phyloP scores from a whole-genome alignment of 805 yeast species.

The Starmerella bacillaris region DNA sequence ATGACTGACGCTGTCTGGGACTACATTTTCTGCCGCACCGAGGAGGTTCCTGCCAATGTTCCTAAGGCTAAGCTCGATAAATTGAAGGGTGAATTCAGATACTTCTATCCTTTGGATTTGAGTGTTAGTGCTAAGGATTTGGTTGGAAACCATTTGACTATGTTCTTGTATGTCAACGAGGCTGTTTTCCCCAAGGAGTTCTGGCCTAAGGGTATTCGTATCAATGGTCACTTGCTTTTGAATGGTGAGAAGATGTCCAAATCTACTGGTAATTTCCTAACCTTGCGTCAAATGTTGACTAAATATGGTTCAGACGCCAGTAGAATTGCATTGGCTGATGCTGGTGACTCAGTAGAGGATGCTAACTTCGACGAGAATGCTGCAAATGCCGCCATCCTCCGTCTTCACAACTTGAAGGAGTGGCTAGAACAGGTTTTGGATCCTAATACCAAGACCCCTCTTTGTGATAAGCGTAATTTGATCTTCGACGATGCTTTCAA shows the following conservation, averaged over 20 bases:
- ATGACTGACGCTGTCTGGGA: slow-evolving; percentile 90
- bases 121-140: slow-evolving; percentile 92
- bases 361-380: slow-evolving; percentile 93
- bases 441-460: slow-evolving; percentile 29
- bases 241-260: slow-evolving; percentile 97
- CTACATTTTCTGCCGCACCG: slow-evolving; percentile 62
- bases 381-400: slow-evolving; percentile 92
- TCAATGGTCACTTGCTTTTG: slow-evolving; percentile 85
- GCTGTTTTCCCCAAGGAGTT: slow-evolving; percentile 76
- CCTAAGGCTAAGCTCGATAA: slow-evolving; percentile 47
- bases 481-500: slow-evolving; percentile 84
- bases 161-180: slow-evolving; percentile 81
- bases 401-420: slow-evolving; percentile 79
- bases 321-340: slow-evolving; percentile 94
- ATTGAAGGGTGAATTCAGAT: slow-evolving; percentile 87
- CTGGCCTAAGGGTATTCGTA: slow-evolving; percentile 92
- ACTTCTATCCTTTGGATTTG: slow-evolving; percentile 85
- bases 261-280: slow-evolving; percentile 92
- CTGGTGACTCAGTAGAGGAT: slow-evolving; percentile 94
- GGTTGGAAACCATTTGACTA: slow-evolving; percentile 91
- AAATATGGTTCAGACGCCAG: slow-evolving; percentile 97
- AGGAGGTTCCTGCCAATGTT: slow-evolving; percentile 35
- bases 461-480: slow-evolving; percentile 33
- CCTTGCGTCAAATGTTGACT: slow-evolving; percentile 61
- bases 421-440: slow-evolving; percentile 72